These are phyloP conservation scores for Phyllosticta citrichinensis DNA, from an alignment of 2,329 filamentous ascomycete genomes.

Conservation along the genomic window DNA sequence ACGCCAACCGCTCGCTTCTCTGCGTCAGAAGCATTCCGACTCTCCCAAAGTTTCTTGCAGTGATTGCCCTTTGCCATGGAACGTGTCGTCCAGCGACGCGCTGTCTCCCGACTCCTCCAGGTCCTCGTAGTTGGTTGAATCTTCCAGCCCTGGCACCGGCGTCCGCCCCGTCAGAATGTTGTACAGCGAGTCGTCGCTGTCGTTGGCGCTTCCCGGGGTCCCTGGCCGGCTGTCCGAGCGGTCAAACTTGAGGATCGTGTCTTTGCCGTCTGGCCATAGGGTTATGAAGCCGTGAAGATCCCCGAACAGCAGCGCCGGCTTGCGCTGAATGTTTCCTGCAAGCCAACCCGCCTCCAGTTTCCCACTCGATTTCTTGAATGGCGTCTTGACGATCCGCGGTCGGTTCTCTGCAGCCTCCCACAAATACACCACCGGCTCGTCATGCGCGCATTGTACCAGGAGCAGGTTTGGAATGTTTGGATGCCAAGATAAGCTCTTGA, in stretches of 20 bases:
- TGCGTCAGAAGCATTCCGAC: constrained; percentile 6
- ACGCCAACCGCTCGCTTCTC: background rate
- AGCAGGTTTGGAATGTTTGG: constrained; percentile 26
- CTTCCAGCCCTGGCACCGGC: constrained; percentile 24
- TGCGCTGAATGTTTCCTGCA: constrained; percentile 21
- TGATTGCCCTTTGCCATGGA: constrained; percentile 5
- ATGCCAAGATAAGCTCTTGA: constrained; percentile 37
- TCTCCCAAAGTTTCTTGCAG: constrained; percentile 10
- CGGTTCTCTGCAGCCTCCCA: constrained; percentile 19
- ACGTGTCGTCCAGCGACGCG: constrained; percentile 4
- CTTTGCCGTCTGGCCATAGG: constrained; percentile 11
- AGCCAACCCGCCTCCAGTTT: constrained; percentile 6
- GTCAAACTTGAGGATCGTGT: constrained; percentile 21
- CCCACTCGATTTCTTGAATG: constrained; percentile 13
- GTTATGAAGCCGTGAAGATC: constrained; percentile 3
- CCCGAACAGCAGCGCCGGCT: constrained; percentile 13
- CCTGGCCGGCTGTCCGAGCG: constrained; percentile 12
- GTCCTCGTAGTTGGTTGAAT: constrained; percentile 13
- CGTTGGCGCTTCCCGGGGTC: constrained; percentile 21
- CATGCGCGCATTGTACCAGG: constrained; percentile 33
- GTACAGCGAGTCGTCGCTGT: constrained; percentile 38
- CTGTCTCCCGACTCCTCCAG: constrained; percentile 19
- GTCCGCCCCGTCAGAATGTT: constrained; percentile 39
- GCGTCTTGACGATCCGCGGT: constrained; percentile 9
- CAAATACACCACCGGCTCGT: constrained; percentile 31